These are phyloP conservation scores for Picea abies DNA, from an alignment of 83 land plant genomes.

Conservation along the genomic window DNA sequence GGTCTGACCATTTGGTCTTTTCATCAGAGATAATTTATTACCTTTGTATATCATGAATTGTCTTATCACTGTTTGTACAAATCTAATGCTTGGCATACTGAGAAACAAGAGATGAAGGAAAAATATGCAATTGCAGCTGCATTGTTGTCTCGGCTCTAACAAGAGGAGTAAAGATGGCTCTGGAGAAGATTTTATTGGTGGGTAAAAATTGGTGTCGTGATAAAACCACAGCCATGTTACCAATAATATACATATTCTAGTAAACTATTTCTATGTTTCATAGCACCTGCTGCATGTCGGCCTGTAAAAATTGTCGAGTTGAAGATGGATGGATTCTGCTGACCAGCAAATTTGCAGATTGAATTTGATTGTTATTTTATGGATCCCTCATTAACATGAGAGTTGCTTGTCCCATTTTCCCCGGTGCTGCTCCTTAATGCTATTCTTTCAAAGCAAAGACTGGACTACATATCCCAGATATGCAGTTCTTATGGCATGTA, in stretches of 20 bases:
- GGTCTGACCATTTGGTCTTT: neutral
- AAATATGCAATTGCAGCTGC: constrained; percentile 1
- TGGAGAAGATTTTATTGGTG: constrained; percentile 9
- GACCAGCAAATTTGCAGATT: too few relatives aligned
- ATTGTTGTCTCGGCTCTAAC: neutral
- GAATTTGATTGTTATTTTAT: too few relatives aligned
- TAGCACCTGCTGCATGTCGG: constrained; percentile 6
- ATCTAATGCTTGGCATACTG: neutral
- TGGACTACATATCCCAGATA: too few relatives aligned
- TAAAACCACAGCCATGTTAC: constrained; percentile 10
- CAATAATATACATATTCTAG: neutral
- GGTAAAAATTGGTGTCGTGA: constrained; percentile 18
- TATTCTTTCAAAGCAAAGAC: too few relatives aligned
- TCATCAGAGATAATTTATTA: constrained; percentile 1
- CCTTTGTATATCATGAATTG: constrained; percentile 12
- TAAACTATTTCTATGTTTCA: constrained; percentile 10
- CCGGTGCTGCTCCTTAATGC: too few relatives aligned
- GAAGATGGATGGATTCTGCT: constrained; percentile 7
- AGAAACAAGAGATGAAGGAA: neutral
- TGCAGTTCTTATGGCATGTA: too few relatives aligned
- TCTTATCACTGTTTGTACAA: constrained; percentile 13
- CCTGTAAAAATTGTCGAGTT: constrained; percentile 17
- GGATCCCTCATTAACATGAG: too few relatives aligned
- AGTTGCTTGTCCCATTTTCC: too few relatives aligned
- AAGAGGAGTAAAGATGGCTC: neutral